phyloP scores from a whole-genome alignment of 2,329 filamentous ascomycete species.

The Penicillium rolfsii region DNA sequence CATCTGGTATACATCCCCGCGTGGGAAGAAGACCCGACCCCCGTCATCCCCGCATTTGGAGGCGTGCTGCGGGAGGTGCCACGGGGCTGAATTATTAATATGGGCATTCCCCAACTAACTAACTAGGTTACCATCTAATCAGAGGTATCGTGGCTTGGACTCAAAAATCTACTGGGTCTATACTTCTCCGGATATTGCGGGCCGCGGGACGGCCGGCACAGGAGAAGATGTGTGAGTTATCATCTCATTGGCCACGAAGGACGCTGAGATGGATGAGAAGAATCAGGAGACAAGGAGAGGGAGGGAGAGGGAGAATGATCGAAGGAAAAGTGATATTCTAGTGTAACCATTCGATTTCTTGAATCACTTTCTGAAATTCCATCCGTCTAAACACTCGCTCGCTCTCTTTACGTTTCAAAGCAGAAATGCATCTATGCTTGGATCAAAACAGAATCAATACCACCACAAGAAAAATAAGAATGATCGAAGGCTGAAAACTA shows the following conservation, averaged over 20 bases:
- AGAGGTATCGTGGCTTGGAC: not conserved
- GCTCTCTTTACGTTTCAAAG: constrained; percentile 13
- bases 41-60: constrained; percentile 9
- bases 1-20: not conserved
- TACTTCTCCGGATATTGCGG: not conserved
- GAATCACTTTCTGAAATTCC: not conserved
- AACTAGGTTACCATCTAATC: no score
- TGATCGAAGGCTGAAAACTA: not conserved
- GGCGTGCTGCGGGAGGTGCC: not conserved
- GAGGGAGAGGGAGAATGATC: no score
- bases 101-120: no score
- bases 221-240: not conserved
- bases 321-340: no score
- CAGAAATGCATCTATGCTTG: constrained; percentile 20
- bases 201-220: not conserved
- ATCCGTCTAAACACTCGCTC: constrained; percentile 6
- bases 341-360: no score
- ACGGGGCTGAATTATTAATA: no score
- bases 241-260: no score
- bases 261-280: no score
- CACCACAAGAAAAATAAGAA: not conserved
- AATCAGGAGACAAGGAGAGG: no score
- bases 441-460: constrained; percentile 7
- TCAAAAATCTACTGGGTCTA: not conserved
- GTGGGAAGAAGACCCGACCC: not conserved